Evolutionary conservation across 2,329 filamentous ascomycete species (phyloP).

Genomic region (Scedosporium minutisporum): DNA sequence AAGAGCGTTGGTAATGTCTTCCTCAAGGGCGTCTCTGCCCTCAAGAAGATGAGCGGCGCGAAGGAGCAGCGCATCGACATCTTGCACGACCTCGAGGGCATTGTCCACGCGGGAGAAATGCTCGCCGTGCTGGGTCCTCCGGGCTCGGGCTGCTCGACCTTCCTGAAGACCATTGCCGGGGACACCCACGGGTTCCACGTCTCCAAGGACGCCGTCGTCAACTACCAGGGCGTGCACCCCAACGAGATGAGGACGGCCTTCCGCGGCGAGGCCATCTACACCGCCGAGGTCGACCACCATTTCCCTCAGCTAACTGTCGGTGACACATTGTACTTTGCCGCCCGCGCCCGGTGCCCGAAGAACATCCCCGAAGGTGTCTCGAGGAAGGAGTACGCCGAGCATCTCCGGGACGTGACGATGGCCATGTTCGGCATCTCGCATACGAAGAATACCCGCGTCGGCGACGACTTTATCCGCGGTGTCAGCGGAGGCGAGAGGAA

Average conservation of each 20-base stretch:
- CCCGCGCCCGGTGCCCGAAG: constrained; percentile 39
- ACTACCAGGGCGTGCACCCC: constrained; percentile 52
- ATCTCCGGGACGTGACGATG: constrained; percentile 43
- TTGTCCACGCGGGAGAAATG: constrained; percentile 46
- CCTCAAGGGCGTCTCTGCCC: constrained; percentile 16
- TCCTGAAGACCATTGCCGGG: constrained; percentile 46
- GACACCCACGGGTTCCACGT: constrained; percentile 57
- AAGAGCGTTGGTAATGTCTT: constrained; percentile 29
- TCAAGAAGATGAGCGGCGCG: constrained; percentile 17
- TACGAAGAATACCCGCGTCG: constrained; percentile 42
- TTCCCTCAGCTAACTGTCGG: constrained; percentile 50
- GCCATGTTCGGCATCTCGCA: constrained; percentile 45
- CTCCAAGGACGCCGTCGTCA: constrained; percentile 46
- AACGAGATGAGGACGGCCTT: constrained; percentile 46
- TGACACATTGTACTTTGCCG: constrained; percentile 53
- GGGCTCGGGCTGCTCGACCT: constrained; percentile 52
- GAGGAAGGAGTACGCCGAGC: constrained; percentile 29
- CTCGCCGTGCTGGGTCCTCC: constrained; percentile 47
- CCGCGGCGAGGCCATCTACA: constrained; percentile 56
- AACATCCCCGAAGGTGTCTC: constrained; percentile 35
- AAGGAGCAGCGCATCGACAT: constrained; percentile 32
- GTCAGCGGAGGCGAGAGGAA: constrained; percentile 41
- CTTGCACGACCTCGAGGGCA: constrained; percentile 39
- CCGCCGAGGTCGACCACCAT: constrained; percentile 54
- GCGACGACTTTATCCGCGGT: constrained; percentile 44